phyloP scores from a whole-genome alignment of 2,329 filamentous ascomycete genomes.

The Scytalidium lignicola region DNA sequence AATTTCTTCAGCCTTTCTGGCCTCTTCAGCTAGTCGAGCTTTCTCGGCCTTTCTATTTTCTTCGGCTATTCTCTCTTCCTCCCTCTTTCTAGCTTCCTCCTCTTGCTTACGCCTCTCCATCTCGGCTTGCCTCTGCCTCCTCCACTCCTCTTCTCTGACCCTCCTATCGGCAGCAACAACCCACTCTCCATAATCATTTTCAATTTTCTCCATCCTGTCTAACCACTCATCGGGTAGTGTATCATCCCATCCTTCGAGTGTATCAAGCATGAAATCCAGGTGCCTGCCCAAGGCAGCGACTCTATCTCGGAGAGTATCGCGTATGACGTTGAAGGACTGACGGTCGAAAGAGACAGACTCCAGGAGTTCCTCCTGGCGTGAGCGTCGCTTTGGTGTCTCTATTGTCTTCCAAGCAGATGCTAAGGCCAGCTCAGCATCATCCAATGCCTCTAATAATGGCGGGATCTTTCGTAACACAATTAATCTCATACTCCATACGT shows the following conservation, averaged over 20 bases:
- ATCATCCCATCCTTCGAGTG: constrained; percentile 77
- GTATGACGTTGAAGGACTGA: constrained; percentile 52
- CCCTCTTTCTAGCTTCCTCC: constrained; percentile 22
- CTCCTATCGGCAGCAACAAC: constrained; percentile 69
- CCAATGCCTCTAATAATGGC: constrained; percentile 58
- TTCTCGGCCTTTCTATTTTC: constrained; percentile 3
- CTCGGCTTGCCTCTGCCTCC: constrained; percentile 16
- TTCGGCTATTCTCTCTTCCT: constrained; percentile 13
- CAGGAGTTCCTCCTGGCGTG: constrained; percentile 4
- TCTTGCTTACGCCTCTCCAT: constrained; percentile 14
- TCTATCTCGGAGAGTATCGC: constrained; percentile 59
- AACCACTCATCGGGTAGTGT: constrained; percentile 84
- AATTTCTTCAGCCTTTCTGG: constrained; percentile 2
- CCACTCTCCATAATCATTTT: constrained; percentile 77
- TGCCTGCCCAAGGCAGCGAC: constrained; percentile 65
- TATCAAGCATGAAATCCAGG: constrained; percentile 82
- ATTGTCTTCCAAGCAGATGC: constrained; percentile 63
- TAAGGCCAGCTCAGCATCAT: constrained; percentile 61
- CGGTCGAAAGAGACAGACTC: constrained; percentile 10
- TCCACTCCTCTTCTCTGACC: constrained; percentile 62
- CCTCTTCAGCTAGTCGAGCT: constrained; percentile 5
- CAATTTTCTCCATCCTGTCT: constrained; percentile 75
- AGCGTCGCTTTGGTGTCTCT: constrained; percentile 22
- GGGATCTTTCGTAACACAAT: constrained; percentile 71
- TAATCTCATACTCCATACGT: constrained; percentile 73